Conservation (phyloP, 805 yeast species). For the Scheffersomyces ergatensis region DNA sequence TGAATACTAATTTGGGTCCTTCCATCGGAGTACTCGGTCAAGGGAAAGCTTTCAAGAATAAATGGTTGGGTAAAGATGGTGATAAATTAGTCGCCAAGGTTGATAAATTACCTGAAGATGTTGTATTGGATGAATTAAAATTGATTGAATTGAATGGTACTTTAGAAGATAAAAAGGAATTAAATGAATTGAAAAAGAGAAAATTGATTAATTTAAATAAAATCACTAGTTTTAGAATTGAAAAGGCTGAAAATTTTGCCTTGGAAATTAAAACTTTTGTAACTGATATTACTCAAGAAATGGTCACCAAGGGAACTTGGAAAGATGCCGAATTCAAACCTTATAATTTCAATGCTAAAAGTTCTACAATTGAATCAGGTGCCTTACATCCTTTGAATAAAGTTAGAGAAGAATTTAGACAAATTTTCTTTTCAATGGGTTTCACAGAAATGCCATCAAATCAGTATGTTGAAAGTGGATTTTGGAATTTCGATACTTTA, state of each 20-base stretch:
- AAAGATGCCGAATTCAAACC: slow-evolving; percentile 83
- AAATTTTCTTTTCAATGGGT: slow-evolving; percentile 96
- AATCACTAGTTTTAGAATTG: slow-evolving; percentile 68
- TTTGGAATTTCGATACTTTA: slow-evolving; percentile 98
- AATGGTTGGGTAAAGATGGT: slow-evolving; percentile 91
- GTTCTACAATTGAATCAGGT: slow-evolving; percentile 81
- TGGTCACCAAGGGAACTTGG: slow-evolving; percentile 84
- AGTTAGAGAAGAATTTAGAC: slow-evolving; percentile 96
- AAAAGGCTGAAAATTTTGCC: slow-evolving; percentile 83
- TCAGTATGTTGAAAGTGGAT: slow-evolving; percentile 96
- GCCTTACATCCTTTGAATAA: slow-evolving; percentile 96
- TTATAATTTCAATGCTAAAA: slow-evolving; percentile 94
- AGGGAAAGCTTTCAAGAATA: slow-evolving; percentile 95
- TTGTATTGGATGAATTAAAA: slow-evolving; percentile 62
- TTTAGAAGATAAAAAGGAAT: slow-evolving; percentile 59
- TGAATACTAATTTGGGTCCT: slow-evolving; percentile 66
- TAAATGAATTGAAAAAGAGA: slow-evolving; percentile 89
- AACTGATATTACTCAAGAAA: slow-evolving; percentile 92
- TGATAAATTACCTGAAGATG: slow-evolving; percentile 58
- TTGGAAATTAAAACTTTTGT: slow-evolving; percentile 76
- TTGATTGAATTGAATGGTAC: slow-evolving; percentile 56
- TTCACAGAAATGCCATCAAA: slow-evolving; percentile 99
- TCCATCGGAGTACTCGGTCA: slow-evolving; percentile 85
- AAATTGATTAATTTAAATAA: slow-evolving; percentile 75
- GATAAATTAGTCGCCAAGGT: slow-evolving; percentile 69